Base-by-base conservation (phyloP, 75 land plant species). In the Cupressus sempervirens region DNA sequence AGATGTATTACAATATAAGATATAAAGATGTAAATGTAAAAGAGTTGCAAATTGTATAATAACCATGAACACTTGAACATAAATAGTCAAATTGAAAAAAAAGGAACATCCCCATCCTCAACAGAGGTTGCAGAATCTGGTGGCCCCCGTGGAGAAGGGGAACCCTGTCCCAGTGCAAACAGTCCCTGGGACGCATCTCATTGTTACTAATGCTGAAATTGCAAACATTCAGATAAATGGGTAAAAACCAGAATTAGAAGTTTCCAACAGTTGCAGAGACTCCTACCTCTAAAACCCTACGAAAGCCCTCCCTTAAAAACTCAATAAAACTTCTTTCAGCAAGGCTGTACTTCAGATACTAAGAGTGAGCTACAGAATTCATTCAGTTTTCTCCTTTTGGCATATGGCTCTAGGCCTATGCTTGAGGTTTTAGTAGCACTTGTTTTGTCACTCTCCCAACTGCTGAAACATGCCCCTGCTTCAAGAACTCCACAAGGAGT, bases 401-500 rank as follows among this genome's bases (percentile, higher is more conserved):
- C 56, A n/a, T 50, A 73, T 79, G 48, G 72, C 70, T 85, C 54
- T 56, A 34, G 84, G 56, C 34, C 29, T 29, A 54, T 75, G 35
- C 79, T 86, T 79, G 80, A 53, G 29, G 29, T 46, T 20, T 13
- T 79, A 70, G 76, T 89, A 87, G 84, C 86, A 65, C 88, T 72
- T 72, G 74, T 72, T 32, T 72, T 72, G 11, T 72, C 74, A 72
- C 74, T 62, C 7, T 26, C 67, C 67, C 67, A 62, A 29, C 67
- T 62, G 67, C 67, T 89, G 40, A 77, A 87, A 80, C 90, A 91
- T 18, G 89, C 89, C 8, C 89, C 91, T 46, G 96, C 96, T 75
- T 93, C 96, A 40, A 94, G 92, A 56, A 94, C 93, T 77, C 92
- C 96, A 65, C 88, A 83, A 8, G 96, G 94, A 79, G 81, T 41